Conservation (phyloP, 106 monocot genomes). For the Iris macrosiphon region DNA sequence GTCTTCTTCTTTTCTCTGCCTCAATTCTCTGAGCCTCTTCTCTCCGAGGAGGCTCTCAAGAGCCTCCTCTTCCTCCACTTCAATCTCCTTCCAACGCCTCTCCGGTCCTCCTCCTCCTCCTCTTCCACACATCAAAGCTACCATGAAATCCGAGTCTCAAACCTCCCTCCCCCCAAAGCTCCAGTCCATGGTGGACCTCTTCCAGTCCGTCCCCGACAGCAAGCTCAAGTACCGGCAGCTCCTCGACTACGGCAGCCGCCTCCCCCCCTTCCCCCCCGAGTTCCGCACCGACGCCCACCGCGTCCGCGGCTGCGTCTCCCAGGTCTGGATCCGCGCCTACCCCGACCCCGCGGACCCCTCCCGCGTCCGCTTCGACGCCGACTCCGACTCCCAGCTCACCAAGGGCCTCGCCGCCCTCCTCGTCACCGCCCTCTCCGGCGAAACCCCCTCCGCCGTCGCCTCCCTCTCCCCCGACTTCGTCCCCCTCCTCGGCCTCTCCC, state of each 20-base stretch:
- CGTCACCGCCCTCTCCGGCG: slow-evolving; percentile 62
- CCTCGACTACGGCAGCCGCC: slow-evolving; percentile 60
- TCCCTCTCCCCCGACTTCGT: slow-evolving; percentile 57
- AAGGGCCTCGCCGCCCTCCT: slow-evolving; percentile 74
- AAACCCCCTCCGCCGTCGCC: slow-evolving; percentile 24
- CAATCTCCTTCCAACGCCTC: slow-evolving; percentile 46
- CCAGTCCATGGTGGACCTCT: slow-evolving; percentile 65
- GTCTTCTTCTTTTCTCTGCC: slow-evolving; percentile 10
- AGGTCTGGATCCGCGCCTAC: slow-evolving; percentile 90
- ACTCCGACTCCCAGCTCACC: slow-evolving; percentile 69
- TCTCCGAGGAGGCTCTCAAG: slow-evolving; percentile 4
- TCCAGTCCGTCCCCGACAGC: slow-evolving; percentile 76
- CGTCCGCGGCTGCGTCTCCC: slow-evolving; percentile 88
- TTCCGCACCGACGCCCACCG: slow-evolving; percentile 63
- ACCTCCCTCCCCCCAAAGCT: slow-evolving; percentile 50
- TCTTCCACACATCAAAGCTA: slow-evolving; percentile 6
- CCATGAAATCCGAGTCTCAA: neutral
- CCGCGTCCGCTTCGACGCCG: slow-evolving; percentile 56
- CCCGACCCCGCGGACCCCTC: slow-evolving; percentile 39
- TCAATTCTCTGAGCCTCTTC: slow-evolving; percentile 15
- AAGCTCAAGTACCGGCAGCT: slow-evolving; percentile 92
- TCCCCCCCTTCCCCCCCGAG: slow-evolving; percentile 52
- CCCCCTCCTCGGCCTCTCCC: slow-evolving; percentile 58
- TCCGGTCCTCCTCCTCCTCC: neutral
- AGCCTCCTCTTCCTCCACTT: slow-evolving; percentile 14